Conservation (phyloP, 2,329 filamentous ascomycete species). For the Neobulgaria alba region DNA sequence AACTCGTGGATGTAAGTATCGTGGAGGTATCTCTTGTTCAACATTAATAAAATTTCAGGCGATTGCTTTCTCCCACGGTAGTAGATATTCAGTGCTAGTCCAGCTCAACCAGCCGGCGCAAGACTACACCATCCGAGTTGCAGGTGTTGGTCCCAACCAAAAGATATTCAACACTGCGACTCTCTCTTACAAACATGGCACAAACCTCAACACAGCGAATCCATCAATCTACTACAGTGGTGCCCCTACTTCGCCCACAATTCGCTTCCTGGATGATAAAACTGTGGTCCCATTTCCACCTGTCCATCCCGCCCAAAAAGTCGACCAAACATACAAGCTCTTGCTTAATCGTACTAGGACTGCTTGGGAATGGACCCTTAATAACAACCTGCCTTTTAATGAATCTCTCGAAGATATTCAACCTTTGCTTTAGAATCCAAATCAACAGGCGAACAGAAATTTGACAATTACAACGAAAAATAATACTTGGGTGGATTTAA, state of each 20-base stretch:
- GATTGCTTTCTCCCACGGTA: conserved; percentile 24
- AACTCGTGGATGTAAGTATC: conserved; percentile 30
- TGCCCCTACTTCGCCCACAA: conserved; percentile 26
- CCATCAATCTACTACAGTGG: conserved; percentile 24
- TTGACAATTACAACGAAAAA: conserved; percentile 30
- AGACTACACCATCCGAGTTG: conserved; percentile 32
- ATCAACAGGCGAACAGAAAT: conserved; percentile 20
- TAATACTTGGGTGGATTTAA: conserved; percentile 32
- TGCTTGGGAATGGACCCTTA: conserved; percentile 28
- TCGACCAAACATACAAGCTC: conserved; percentile 19
- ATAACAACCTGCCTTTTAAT: conserved; percentile 21
- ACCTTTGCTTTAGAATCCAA: conserved; percentile 29
- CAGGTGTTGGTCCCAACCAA: conserved; percentile 15
- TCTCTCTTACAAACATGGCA: conserved; percentile 9
- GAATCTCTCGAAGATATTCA: conserved; percentile 26
- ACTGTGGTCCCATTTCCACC: conserved; percentile 11
- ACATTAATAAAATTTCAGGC: conserved; percentile 2
- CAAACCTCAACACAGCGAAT: conserved; percentile 3
- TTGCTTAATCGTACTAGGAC: conserved; percentile 23
- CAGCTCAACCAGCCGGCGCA: conserved; percentile 31
- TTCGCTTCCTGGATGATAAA: conserved; percentile 10
- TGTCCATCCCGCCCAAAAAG: conserved; percentile 6
- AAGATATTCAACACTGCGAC: conserved; percentile 13
- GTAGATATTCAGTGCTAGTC: conserved; percentile 34
- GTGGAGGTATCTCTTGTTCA: neutral